A percentile compares a stretch with the other conserved stretches of the same genome.
phyloP scores from a whole-genome alignment of 23 red algal species.

The Cyanidiococcus yangmingshanensis region DNA sequence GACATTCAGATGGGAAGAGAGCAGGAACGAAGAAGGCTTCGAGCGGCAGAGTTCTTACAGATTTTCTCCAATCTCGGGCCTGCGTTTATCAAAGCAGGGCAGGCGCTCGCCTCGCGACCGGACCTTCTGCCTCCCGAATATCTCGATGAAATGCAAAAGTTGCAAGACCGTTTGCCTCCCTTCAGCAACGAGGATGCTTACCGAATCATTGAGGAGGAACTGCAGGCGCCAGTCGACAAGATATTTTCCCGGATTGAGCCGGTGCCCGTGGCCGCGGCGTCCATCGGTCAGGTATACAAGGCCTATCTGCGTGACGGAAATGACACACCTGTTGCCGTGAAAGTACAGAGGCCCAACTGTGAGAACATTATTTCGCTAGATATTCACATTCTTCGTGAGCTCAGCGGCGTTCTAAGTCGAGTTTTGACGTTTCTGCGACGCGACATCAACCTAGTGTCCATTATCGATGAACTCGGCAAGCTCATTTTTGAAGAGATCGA shows the following conservation, averaged over 20 bases:
- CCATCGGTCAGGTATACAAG: conserved; percentile 94
- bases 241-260: conserved; percentile 90
- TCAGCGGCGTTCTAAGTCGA: conserved; percentile 59
- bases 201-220: conserved; percentile 74
- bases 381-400: conserved; percentile 88
- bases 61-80: conserved; percentile 88
- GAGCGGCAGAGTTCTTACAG: conserved; percentile 75
- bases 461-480: conserved; percentile 99
- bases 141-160: conserved; percentile 89
- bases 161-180: conserved; percentile 90
- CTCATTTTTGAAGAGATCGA: conserved; percentile 99
- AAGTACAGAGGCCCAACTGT: conserved; percentile 91
- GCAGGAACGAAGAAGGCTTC: conserved; percentile 38
- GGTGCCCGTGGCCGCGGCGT: conserved; percentile 83
- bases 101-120: conserved; percentile 84
- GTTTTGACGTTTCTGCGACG: conserved; percentile 57
- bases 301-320: conserved; percentile 52
- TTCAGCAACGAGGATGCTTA: conserved; percentile 85
- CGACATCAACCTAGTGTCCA: conserved; percentile 76
- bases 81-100: conserved; percentile 96
- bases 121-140: conserved; percentile 96
- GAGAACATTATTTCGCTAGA: conserved; percentile 90
- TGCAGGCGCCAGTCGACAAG: conserved; percentile 48
- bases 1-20: conserved; percentile 70
- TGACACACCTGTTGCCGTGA: conserved; percentile 70